Evolutionary conservation across 768 basidiomycete species (phyloP), one percentile per base, ranked within the genome.

Genomic region (Filobasidium wieringae): DNA sequence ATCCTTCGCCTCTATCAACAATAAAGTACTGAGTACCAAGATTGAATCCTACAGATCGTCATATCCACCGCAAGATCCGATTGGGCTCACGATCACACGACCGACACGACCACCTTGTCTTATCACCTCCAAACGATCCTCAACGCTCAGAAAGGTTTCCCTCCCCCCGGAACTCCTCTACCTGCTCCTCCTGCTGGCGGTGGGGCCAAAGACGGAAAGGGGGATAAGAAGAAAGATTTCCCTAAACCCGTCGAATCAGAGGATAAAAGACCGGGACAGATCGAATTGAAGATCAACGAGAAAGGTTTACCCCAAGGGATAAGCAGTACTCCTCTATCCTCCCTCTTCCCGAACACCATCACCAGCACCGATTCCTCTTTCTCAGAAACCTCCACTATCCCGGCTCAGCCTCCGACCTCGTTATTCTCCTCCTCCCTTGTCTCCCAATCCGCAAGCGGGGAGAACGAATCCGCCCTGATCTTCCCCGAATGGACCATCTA

Each of bases 401-500:
- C 85, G 69, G 74, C 77, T 30, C 77, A 82, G 30, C 69, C 80
- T 17, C 79, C 82, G 59, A 77, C 81, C 22, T 52, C 32, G 43
- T 36, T 58, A 31, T 77, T 90, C 43, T 93, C 93, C 66, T 88
- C 87, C 26, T 90, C 85, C 66, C 85, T 89, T 66, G 78, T 77
- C 57, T 82, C 86, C 7, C 74, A 89, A 51, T 83, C 81, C n/a
- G 79, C 83, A 53, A 78, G 83, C 56, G 70, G 79, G 33, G 77
- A 80, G 50, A 76, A 78, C 52, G 85, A 92, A 63, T 86, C 86
- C 0, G 86, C 92, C 17, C 78, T 99, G 40, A 80, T 96, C 1
- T 82, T 99, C 65, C 93, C 93, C 6, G 93, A 99, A 74, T 97
- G 84, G 77, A 89, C 83, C 64, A 78, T 90, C 45, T 80, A 92